A percentile compares a stretch with the other conserved stretches of the same genome.
These are phyloP conservation scores for Stephanodiscus triporus DNA, from an alignment of 108 stramenopile species.

Conservation along the genomic window DNA sequence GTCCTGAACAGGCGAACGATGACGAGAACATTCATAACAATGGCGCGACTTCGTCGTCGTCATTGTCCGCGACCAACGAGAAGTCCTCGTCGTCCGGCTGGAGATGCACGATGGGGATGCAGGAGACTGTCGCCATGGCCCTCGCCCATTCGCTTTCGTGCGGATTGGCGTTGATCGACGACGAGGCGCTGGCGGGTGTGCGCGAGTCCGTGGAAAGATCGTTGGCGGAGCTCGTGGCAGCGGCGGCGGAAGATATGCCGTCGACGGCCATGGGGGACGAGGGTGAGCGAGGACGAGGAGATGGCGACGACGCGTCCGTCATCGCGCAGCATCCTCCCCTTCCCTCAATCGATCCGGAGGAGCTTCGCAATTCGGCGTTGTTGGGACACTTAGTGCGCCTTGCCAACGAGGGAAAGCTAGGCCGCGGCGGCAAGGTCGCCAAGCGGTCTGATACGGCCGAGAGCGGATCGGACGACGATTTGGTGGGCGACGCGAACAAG, in stretches of 20 bases:
- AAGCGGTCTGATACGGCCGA: background rate
- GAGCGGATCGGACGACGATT: background rate
- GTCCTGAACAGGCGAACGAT: background rate
- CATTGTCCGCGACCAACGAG: background rate
- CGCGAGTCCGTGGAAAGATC: slow-evolving; percentile 53
- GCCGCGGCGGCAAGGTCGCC: slow-evolving; percentile 12
- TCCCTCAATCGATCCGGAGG: slow-evolving; percentile 54
- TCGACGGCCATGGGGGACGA: background rate
- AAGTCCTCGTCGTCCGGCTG: slow-evolving; percentile 16
- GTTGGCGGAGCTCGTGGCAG: slow-evolving; percentile 41
- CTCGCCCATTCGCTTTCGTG: slow-evolving; percentile 84
- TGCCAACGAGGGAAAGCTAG: slow-evolving; percentile 60
- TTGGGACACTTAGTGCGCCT: slow-evolving; percentile 62
- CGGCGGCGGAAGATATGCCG: slow-evolving; percentile 5
- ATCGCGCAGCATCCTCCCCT: background rate
- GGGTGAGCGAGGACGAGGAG: background rate
- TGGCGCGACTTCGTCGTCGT: background rate
- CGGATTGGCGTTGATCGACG: slow-evolving; percentile 77
- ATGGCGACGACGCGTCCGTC: background rate
- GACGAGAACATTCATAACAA: slow-evolving; percentile 26
- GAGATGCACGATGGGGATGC: slow-evolving; percentile 79
- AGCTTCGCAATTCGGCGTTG: slow-evolving; percentile 62
- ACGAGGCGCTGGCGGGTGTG: slow-evolving; percentile 63
- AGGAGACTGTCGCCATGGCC: slow-evolving; percentile 86
- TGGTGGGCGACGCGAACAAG: background rate